These are phyloP conservation scores for Globisporangium acanthophoron DNA, from an alignment of 352 stramenopile genomes.

Conservation along the genomic window DNA sequence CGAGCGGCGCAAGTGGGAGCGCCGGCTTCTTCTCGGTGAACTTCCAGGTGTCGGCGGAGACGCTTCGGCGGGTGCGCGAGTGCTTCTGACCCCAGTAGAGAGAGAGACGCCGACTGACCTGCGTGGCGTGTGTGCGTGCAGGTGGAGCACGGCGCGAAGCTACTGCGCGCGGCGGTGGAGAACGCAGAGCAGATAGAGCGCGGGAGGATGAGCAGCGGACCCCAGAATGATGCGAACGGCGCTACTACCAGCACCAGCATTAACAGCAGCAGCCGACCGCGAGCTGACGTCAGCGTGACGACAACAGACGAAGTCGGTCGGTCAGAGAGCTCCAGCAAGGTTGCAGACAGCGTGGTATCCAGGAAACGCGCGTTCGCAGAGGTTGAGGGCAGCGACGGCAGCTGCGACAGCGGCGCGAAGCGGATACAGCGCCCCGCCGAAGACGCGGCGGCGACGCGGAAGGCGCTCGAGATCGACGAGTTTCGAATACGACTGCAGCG, in stretches of 20 bases:
- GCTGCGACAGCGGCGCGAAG: conserved; percentile 10
- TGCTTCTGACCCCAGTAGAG: background rate
- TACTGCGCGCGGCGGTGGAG: conserved; percentile 29
- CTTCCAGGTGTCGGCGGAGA: conserved; percentile 54
- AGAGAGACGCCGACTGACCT: background rate
- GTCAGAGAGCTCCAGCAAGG: no score
- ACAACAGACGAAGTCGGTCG: background rate
- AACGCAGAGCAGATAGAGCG: conserved; percentile 33
- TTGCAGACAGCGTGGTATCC: background rate
- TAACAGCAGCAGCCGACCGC: background rate
- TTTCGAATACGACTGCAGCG: conserved; percentile 68
- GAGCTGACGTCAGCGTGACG: background rate
- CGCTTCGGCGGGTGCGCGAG: conserved; percentile 31
- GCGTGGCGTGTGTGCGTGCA: background rate
- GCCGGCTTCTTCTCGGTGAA: conserved; percentile 26
- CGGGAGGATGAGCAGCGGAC: conserved; percentile 4
- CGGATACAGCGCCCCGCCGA: conserved; percentile 16
- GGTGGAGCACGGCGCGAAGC: conserved; percentile 21
- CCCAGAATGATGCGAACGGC: background rate
- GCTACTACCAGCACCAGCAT: background rate
- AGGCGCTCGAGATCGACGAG: conserved; percentile 27
- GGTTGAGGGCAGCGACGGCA: conserved; percentile 14
- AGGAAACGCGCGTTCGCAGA: conserved; percentile 11
- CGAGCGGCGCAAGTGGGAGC: background rate
- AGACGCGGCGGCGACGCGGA: conserved; percentile 9